A percentile compares a stretch with the other conserved stretches of the same genome.
These are phyloP conservation scores for Butyriboletus appendiculatus DNA, from an alignment of 1,284 basidiomycete species.

Conservation along the genomic window DNA sequence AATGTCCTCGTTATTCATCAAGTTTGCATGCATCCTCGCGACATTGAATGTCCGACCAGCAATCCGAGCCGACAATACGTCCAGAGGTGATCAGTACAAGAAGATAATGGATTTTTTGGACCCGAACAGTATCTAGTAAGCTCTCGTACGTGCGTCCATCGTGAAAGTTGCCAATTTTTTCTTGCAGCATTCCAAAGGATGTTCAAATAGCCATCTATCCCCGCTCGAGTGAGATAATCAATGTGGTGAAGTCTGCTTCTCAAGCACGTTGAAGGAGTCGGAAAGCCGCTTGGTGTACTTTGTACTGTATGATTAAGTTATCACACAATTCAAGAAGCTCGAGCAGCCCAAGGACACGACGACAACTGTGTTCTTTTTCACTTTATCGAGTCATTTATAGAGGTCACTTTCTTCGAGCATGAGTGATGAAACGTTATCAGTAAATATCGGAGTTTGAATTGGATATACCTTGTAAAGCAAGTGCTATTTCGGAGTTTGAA, in stretches of 20 bases:
- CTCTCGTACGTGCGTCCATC: neutral
- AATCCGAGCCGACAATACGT: neutral
- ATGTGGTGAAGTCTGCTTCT: neutral
- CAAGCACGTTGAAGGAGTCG: neutral
- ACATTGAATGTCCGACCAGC: neutral
- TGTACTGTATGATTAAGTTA: neutral
- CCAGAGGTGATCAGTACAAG: neutral
- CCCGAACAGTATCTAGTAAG: slow-evolving; percentile 10
- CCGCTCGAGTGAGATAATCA: slow-evolving; percentile 1
- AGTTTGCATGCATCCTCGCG: slow-evolving; percentile 3
- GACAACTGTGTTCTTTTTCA: too few species aligned
- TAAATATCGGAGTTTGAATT: too few species aligned
- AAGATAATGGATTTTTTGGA: slow-evolving; percentile 11
- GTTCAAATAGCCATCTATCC: slow-evolving; percentile 3
- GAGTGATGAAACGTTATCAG: too few species aligned
- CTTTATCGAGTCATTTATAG: too few species aligned
- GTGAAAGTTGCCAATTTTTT: neutral
- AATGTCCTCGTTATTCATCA: slow-evolving; percentile 6
- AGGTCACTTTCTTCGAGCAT: too few species aligned
- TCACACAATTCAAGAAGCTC: neutral
- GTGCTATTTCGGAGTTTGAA: too few species aligned
- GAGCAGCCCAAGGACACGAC: too few species aligned
- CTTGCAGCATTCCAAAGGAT: slow-evolving; percentile 3
- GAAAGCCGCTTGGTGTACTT: neutral
- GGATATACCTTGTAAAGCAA: too few species aligned